Percentiles rank a stretch among this genome's conserved stretches.
phyloP scores from a whole-genome alignment of 345 rosid genomes.

The Salix exigua region DNA sequence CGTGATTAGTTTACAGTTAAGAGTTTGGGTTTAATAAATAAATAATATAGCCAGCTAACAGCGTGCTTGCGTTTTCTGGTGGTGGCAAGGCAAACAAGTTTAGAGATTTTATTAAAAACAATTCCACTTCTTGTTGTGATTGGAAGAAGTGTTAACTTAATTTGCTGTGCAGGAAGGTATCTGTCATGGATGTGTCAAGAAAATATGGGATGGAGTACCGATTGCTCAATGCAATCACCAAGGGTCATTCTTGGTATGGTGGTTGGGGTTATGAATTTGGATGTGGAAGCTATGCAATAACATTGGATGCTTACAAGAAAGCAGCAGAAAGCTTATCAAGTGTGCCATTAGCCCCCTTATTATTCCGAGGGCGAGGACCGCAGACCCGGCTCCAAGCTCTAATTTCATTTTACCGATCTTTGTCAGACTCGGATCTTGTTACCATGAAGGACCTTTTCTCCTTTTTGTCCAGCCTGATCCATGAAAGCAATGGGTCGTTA shows the following conservation, averaged over 20 bases:
- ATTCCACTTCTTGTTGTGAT: too few species aligned
- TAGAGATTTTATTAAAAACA: neutral
- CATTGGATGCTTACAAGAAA: constrained; percentile 42
- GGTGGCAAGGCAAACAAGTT: neutral
- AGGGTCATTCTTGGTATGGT: constrained; percentile 65
- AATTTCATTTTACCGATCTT: constrained; percentile 48
- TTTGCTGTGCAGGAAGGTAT: constrained; percentile 38
- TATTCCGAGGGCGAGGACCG: constrained; percentile 39
- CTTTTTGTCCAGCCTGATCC: constrained; percentile 42
- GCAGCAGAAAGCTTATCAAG: constrained; percentile 45
- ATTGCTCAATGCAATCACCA: constrained; percentile 50
- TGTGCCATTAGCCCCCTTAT: constrained; percentile 39
- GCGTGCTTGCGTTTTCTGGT: neutral
- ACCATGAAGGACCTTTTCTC: constrained; percentile 57
- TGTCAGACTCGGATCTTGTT: constrained; percentile 43
- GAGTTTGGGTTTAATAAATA: neutral
- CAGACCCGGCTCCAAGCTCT: constrained; percentile 44
- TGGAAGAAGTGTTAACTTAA: neutral
- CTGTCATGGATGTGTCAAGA: constrained; percentile 73
- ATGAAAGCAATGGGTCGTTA: constrained; percentile 6
- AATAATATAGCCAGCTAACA: neutral
- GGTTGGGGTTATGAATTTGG: constrained; percentile 67
- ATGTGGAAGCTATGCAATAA: constrained; percentile 59
- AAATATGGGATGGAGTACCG: constrained; percentile 62
- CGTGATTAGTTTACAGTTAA: neutral